Evolutionary conservation across 2,329 filamentous ascomycete genomes (phyloP), one percentile per base, ranked within the genome.

Genomic region (Cordyceps javanica): DNA sequence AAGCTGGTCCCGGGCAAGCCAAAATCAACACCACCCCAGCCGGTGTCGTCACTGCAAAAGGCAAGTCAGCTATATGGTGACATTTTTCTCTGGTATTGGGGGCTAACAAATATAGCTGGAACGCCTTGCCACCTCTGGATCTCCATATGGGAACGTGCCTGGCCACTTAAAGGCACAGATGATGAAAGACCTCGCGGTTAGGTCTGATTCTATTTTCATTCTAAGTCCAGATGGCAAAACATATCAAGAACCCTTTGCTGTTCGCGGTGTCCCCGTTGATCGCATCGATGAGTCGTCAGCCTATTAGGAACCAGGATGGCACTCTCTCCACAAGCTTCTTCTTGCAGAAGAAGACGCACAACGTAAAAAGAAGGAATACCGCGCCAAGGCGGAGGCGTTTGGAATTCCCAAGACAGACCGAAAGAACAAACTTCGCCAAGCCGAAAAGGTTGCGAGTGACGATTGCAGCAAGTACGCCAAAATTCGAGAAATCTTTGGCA

Each of bases 401-500:
- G 42, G 36, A n/a, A 38, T 41, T 3, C 10, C 16, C 1, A 30
- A 16, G n/a, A 52, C 19, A 13, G 49, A 46, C 8, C 19, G n/a
- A 9, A 59, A 65, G 25, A 59, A 60, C 8, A 21, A 5, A 0
- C 26, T 64, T 23, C 44, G 45, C 2, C 55, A 59, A 3, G 55
- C 48, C 3, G 30, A 60, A 30, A 70, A 71, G 50, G 44, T 63
- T 0, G 67, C 67, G 36, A 57, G 60, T 10, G 67, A 72, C 45
- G 72, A 69, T 7, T 66, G 70, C 21, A 68, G 64, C 38, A 73
- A 69, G 44, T 69, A 69, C 19, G 62, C 62, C 4, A 71, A 70
- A 36, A 71, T 72, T 23, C 61, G 67, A 3, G 64, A 72, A 23
- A 67, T 73, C 3, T 75, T 75, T 50, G 67, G 69, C 0, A 14